Evolutionary conservation across 495 filamentous ascomycete genomes (phyloP).

Genomic region (Talaromyces ruber): DNA sequence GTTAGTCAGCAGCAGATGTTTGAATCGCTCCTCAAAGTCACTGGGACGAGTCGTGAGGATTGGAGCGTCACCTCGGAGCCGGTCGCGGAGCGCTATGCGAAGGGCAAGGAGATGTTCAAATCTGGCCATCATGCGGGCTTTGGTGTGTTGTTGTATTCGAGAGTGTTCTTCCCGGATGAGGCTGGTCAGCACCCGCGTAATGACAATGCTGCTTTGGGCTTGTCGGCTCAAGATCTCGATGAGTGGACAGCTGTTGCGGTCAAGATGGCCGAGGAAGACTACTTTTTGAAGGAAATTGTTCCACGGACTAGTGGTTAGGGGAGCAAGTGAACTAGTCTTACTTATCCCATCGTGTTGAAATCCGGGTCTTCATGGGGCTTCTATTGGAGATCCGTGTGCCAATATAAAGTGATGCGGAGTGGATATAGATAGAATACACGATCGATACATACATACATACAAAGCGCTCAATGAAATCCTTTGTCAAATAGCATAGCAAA

Average conservation of each 20-base stretch:
- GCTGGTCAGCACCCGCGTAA: conserved; percentile 14
- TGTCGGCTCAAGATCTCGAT: conserved; percentile 57
- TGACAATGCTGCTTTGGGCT: conserved; percentile 40
- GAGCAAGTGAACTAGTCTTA: not conserved
- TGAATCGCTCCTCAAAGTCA: conserved; percentile 42
- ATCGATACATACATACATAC: not conserved
- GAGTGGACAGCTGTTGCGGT: conserved; percentile 34
- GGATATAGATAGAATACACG: not conserved
- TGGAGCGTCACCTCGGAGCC: conserved; percentile 46
- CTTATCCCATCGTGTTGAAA: no score
- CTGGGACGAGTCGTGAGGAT: conserved; percentile 39
- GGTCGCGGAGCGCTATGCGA: conserved; percentile 29
- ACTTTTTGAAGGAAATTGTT: not conserved
- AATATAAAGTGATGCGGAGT: not conserved
- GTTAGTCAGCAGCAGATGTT: conserved; percentile 47
- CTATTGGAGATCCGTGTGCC: not conserved
- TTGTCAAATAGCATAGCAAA: no score
- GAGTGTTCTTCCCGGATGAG: conserved; percentile 42
- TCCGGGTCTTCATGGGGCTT: no score
- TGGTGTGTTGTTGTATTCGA: conserved; percentile 41
- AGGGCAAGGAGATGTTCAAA: conserved; percentile 29
- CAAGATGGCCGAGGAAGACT: conserved; percentile 7
- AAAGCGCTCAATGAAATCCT: not conserved
- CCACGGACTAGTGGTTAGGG: not conserved
- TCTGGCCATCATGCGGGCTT: conserved; percentile 37